phyloP scores from a whole-genome alignment of 768 basidiomycete species.

The Naganishia onofrii region DNA sequence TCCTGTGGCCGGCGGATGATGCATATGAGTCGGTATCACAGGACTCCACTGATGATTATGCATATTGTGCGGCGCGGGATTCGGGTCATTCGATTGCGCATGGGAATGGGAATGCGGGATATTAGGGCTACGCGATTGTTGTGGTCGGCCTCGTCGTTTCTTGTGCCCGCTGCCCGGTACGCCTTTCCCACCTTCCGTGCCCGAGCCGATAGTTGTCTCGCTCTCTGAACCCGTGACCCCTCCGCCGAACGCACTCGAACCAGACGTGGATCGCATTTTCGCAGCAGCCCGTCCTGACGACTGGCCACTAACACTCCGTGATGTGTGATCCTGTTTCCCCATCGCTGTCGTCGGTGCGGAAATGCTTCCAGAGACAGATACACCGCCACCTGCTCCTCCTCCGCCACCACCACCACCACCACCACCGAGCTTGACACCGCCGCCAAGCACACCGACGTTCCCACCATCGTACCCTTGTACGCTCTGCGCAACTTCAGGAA shows the following conservation, averaged over 20 bases:
- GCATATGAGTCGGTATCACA: constrained; percentile 10
- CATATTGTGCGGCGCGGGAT: neutral
- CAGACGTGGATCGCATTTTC: neutral
- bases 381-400: too few species aligned
- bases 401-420: too few species aligned
- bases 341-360: neutral
- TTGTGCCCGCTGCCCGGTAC: constrained; percentile 9
- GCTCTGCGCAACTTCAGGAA: constrained; percentile 17
- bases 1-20: neutral
- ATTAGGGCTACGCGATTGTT: constrained; percentile 19
- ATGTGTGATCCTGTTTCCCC: constrained; percentile 5
- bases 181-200: constrained; percentile 7
- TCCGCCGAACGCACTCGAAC: constrained; percentile 8
- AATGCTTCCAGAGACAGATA: constrained; percentile 5
- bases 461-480: constrained; percentile 53
- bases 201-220: constrained; percentile 20
- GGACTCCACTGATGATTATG: constrained; percentile 11
- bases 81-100: too few species aligned
- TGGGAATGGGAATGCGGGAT: neutral
- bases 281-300: constrained; percentile 8
- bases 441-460: constrained; percentile 53
- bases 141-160: constrained; percentile 26
- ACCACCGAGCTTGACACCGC: constrained; percentile 53
- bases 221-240: constrained; percentile 11
- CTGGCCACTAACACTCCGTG: constrained; percentile 13